A percentile compares a stretch with the other conserved stretches of the same genome.
phyloP scores from a whole-genome alignment of 805 yeast species.

The Metschnikowia reukaufii region DNA sequence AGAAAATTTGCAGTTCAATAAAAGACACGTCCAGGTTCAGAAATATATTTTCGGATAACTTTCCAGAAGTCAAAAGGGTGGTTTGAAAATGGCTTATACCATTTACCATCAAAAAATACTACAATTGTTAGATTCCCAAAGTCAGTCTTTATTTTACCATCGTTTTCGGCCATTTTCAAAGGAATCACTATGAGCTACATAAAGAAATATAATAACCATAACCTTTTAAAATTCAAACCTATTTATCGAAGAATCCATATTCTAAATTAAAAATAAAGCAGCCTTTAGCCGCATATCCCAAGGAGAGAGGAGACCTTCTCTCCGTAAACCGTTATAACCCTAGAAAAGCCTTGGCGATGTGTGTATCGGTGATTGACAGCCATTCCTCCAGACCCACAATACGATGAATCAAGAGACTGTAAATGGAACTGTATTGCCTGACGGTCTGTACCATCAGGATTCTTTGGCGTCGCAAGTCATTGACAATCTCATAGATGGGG shows the following conservation, averaged over 20 bases:
- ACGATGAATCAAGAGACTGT: slow-evolving; percentile 31
- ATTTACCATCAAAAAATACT: too few species aligned
- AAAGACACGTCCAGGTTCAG: too few species aligned
- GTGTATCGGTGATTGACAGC: slow-evolving; percentile 7
- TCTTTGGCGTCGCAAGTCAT: slow-evolving; percentile 50
- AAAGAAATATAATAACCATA: too few species aligned
- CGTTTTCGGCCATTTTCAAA: too few species aligned
- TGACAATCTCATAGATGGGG: slow-evolving; percentile 48
- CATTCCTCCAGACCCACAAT: slow-evolving; percentile 4
- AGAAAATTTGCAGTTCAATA: too few species aligned
- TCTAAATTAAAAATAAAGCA: background rate
- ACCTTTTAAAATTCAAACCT: too few species aligned
- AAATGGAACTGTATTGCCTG: slow-evolving; percentile 52
- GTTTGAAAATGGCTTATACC: too few species aligned
- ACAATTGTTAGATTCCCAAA: too few species aligned
- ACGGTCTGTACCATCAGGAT: slow-evolving; percentile 60
- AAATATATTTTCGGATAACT: too few species aligned
- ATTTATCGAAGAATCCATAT: background rate
- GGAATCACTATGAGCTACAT: too few species aligned
- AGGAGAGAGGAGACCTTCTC: background rate
- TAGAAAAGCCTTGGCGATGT: slow-evolving; percentile 6
- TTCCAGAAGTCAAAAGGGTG: too few species aligned
- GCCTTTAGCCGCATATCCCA: background rate
- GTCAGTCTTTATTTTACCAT: too few species aligned
- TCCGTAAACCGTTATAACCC: background rate